Conservation (phyloP, 1,284 basidiomycete genomes). For the Leccinum griseonigrum region DNA sequence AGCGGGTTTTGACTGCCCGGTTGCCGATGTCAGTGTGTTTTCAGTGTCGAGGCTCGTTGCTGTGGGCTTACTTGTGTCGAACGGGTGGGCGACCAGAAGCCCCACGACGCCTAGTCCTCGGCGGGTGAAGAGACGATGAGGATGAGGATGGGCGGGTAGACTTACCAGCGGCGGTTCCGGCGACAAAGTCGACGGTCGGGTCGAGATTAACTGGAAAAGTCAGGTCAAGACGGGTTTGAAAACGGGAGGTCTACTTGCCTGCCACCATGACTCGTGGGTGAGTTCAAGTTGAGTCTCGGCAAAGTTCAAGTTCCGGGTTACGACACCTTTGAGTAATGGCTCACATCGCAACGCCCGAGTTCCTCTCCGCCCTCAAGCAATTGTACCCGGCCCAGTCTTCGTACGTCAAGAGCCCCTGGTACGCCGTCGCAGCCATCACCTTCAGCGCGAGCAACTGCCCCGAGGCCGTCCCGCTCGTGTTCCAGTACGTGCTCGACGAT, state of each 20-base stretch:
- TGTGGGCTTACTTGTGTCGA: slow-evolving; percentile 60
- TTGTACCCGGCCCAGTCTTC: slow-evolving; percentile 20
- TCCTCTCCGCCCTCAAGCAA: slow-evolving; percentile 22
- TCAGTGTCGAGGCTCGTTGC: neutral
- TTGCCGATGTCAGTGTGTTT: neutral
- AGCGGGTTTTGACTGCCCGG: slow-evolving; percentile 70
- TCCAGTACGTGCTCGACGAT: slow-evolving; percentile 45
- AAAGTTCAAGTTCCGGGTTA: no score
- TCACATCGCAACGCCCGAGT: slow-evolving; percentile 25
- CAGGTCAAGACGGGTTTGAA: neutral
- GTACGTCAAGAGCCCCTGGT: slow-evolving; percentile 48
- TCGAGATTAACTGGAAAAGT: slow-evolving; percentile 32
- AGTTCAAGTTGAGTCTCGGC: no score
- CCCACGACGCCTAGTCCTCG: slow-evolving; percentile 52
- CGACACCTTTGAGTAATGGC: slow-evolving; percentile 8
- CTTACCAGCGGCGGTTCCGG: slow-evolving; percentile 67
- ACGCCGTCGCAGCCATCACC: slow-evolving; percentile 50
- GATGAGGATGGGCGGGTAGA: neutral
- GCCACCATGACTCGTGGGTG: no score
- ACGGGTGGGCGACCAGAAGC: slow-evolving; percentile 66
- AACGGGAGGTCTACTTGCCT: no score
- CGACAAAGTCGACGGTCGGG: slow-evolving; percentile 65
- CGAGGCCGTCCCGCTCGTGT: slow-evolving; percentile 53
- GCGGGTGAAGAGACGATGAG: neutral
- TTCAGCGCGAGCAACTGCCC: slow-evolving; percentile 55